phyloP scores from a whole-genome alignment of 768 basidiomycete genomes.

The Boletellus ananas region DNA sequence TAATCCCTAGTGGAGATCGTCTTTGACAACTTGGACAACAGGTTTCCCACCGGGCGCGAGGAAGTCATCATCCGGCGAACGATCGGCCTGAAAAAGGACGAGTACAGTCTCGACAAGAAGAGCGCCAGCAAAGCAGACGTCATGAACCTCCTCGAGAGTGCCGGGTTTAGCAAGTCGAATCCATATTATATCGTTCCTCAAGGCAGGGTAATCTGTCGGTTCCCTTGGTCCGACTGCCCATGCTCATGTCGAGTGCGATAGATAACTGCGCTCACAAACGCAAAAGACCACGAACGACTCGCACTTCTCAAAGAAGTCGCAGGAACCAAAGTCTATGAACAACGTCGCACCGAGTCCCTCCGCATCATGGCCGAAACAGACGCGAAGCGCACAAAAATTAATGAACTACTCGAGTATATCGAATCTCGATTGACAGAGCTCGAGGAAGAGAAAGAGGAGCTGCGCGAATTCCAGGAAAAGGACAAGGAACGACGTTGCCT shows the following conservation, averaged over 20 bases:
- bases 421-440: slow-evolving; percentile 86
- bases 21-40: slow-evolving; percentile 91
- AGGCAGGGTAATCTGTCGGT: slow-evolving; percentile 66
- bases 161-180: slow-evolving; percentile 97
- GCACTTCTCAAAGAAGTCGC: slow-evolving; percentile 97
- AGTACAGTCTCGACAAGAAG: slow-evolving; percentile 96
- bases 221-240: not conserved
- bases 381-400: slow-evolving; percentile 86
- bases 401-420: slow-evolving; percentile 85
- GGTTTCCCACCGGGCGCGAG: slow-evolving; percentile 89
- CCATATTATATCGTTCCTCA: slow-evolving; percentile 99
- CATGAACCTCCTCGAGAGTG: slow-evolving; percentile 94
- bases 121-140: slow-evolving; percentile 95
- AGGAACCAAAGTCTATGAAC: slow-evolving; percentile 97
- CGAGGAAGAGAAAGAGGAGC: slow-evolving; percentile 96
- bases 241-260: slow-evolving; percentile 29
- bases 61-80: slow-evolving; percentile 89
- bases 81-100: slow-evolving; percentile 97
- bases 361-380: slow-evolving; percentile 98
- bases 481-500: slow-evolving; percentile 92
- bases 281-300: slow-evolving; percentile 91
- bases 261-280: slow-evolving; percentile 96
- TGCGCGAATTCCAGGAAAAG: slow-evolving; percentile 94
- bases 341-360: slow-evolving; percentile 86
- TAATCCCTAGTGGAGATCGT: slow-evolving; percentile 69